These are phyloP conservation scores for Balamuthia mandrillaris DNA, from an alignment of 208 protist genomes.

Conservation along the genomic window DNA sequence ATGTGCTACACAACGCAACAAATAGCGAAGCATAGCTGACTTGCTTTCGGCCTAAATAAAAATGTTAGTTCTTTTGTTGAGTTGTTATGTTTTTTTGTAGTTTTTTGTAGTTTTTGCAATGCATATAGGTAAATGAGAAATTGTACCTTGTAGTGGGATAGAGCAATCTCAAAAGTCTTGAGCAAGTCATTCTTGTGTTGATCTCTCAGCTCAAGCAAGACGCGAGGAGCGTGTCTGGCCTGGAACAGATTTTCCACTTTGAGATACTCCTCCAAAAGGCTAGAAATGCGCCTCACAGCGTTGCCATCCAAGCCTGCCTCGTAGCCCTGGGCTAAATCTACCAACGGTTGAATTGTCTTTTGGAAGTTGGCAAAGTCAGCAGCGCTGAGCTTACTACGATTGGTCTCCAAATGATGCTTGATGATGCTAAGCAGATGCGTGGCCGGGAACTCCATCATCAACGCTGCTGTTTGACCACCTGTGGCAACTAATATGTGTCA, in stretches of 20 bases:
- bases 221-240: constrained; percentile 70
- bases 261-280: constrained; percentile 76
- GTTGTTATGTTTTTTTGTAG: too few species aligned
- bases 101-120: too few species aligned
- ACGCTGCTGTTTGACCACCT: too few species aligned
- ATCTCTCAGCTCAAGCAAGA: constrained; percentile 72
- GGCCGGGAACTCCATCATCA: too few species aligned
- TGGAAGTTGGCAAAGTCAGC: neutral
- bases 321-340: constrained; percentile 21
- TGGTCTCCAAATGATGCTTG: too few species aligned
- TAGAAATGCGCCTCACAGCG: neutral
- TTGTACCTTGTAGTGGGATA: neutral
- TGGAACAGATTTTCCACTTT: constrained; percentile 74
- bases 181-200: neutral
- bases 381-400: neutral
- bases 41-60: neutral
- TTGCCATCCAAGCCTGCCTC: neutral
- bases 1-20: too few species aligned
- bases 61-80: neutral
- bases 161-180: neutral
- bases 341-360: neutral
- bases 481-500: too few species aligned
- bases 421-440: neutral
- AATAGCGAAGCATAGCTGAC: too few species aligned
- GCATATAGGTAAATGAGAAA: neutral